These are phyloP conservation scores for Xylaria sp. DNA, from an alignment of 2,329 filamentous ascomycete species.

Conservation along the genomic window DNA sequence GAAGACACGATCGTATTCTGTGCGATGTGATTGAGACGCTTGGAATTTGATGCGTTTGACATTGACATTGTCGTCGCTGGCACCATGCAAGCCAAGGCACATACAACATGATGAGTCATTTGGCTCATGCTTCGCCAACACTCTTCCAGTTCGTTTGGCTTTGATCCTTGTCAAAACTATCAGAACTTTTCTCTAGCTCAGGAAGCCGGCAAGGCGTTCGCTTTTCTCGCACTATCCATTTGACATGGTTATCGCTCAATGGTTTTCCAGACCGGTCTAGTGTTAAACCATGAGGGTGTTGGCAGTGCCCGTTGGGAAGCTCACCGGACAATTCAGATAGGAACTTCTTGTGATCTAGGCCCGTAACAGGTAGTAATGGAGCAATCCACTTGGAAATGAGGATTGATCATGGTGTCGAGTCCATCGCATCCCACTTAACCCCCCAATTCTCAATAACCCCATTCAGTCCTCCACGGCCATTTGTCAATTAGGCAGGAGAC, in stretches of 20 bases:
- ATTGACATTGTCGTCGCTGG: constrained; percentile 6
- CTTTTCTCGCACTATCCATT: neutral
- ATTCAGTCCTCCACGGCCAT: constrained; percentile 6
- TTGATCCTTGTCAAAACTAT: neutral
- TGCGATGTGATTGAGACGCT: constrained; percentile 6
- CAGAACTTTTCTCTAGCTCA: neutral
- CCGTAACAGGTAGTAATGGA: neutral
- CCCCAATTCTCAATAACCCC: neutral
- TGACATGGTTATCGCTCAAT: neutral
- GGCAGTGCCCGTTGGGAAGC: neutral
- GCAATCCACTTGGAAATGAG: constrained; percentile 4
- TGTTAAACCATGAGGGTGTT: neutral
- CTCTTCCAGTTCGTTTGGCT: neutral
- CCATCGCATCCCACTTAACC: constrained; percentile 14
- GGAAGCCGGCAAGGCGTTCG: neutral
- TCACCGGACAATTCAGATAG: neutral
- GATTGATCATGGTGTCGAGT: constrained; percentile 4
- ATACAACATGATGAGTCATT: constrained; percentile 13
- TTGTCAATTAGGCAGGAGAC: constrained; percentile 25
- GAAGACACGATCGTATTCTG: neutral
- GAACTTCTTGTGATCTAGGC: neutral
- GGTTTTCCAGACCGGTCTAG: neutral
- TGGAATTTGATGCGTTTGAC: constrained; percentile 3
- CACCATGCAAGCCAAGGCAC: constrained; percentile 20
- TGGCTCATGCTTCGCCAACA: constrained; percentile 5